Percentiles rank a stretch among this genome's conserved stretches.
Evolutionary conservation across 2,329 filamentous ascomycete species (phyloP).

Genomic region (Daldinia eschscholtzii): DNA sequence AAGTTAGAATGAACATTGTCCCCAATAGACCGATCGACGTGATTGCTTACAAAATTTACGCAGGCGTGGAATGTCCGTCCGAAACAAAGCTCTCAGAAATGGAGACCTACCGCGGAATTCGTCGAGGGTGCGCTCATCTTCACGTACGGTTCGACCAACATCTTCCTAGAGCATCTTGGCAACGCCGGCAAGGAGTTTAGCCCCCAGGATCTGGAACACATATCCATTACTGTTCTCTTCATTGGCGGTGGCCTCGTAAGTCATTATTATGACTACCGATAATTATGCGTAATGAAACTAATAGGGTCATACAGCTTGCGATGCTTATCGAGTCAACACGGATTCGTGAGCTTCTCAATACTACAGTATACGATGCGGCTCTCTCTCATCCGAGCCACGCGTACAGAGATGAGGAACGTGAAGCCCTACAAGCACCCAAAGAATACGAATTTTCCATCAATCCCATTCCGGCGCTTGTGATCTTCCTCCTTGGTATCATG

Average conservation of each 20-base stretch:
- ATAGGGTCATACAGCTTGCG: constrained; percentile 47
- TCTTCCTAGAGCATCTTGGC: constrained; percentile 91
- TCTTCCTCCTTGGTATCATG: constrained; percentile 90
- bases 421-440: constrained; percentile 69
- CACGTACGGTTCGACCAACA: constrained; percentile 87
- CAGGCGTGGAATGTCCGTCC: constrained; percentile 90
- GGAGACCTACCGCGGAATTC: constrained; percentile 87
- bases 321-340: constrained; percentile 85
- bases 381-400: constrained; percentile 50
- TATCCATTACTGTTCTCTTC: constrained; percentile 93
- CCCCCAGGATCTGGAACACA: constrained; percentile 86
- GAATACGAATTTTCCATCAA: constrained; percentile 84
- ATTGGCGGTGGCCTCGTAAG: constrained; percentile 89
- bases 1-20: constrained; percentile 46
- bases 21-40: background rate
- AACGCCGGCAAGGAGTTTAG: constrained; percentile 79
- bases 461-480: constrained; percentile 87
- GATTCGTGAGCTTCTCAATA: constrained; percentile 76
- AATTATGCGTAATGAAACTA: constrained; percentile 18
- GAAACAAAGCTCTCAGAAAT: constrained; percentile 65
- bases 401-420: constrained; percentile 60
- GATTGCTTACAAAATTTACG: constrained; percentile 39
- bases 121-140: constrained; percentile 91
- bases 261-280: constrained; percentile 38
- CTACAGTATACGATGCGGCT: constrained; percentile 58